A percentile compares a stretch with the other conserved stretches of the same genome.
Conservation (phyloP, 2,329 filamentous ascomycete species). For the Leptographium flavum region DNA sequence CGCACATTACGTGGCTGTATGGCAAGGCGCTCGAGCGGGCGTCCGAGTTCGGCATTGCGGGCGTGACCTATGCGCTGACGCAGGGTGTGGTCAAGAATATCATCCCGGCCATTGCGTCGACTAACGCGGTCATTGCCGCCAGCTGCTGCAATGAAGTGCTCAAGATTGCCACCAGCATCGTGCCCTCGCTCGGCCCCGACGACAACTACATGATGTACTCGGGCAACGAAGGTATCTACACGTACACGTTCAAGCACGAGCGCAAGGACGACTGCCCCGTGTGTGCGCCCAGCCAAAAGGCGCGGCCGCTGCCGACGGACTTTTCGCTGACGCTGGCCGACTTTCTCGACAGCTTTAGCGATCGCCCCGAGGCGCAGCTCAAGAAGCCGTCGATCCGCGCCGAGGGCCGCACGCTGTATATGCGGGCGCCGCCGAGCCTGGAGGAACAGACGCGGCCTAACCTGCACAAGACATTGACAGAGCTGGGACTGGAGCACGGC, state of each 20-base stretch:
- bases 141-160: conserved; percentile 94
- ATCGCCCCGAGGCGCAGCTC: conserved; percentile 76
- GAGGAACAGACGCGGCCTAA: conserved; percentile 78
- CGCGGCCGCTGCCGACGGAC: conserved; percentile 61
- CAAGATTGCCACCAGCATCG: conserved; percentile 76
- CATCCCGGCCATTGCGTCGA: conserved; percentile 94
- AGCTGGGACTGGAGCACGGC: conserved; percentile 59
- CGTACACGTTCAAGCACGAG: conserved; percentile 91
- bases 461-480: conserved; percentile 59
- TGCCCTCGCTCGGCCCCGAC: conserved; percentile 62
- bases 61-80: conserved; percentile 88
- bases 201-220: conserved; percentile 99
- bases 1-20: conserved; percentile 96
- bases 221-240: conserved; percentile 89
- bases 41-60: conserved; percentile 75
- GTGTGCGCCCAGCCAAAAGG: conserved; percentile 55
- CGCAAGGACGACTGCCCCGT: conserved; percentile 92
- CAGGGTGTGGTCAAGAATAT: conserved; percentile 99
- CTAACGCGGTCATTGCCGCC: conserved; percentile 91
- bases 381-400: conserved; percentile 80
- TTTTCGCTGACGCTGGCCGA: conserved; percentile 59
- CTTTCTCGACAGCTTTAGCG: conserved; percentile 70
- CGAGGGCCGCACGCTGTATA: conserved; percentile 76
- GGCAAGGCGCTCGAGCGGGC: conserved; percentile 70
- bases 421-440: conserved; percentile 67